A percentile compares a stretch with the other conserved stretches of the same genome.
Conservation (phyloP, 192 early-diverging fungal genomes). For the Gamsiella multidivaricata region DNA sequence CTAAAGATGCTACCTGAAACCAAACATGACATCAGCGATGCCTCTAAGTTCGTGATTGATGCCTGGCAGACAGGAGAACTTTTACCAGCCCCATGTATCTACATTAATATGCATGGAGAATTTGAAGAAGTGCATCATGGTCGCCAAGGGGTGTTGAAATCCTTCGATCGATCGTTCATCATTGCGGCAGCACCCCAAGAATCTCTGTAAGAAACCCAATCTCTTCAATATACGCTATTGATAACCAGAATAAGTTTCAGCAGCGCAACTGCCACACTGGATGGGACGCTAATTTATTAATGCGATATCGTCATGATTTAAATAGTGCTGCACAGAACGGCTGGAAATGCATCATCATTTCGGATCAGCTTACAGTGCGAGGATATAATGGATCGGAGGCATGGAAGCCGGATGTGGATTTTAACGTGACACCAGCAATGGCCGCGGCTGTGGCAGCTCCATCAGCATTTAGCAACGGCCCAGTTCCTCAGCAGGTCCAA, state of each 20-base stretch:
- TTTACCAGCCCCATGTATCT: slow-evolving; percentile 38
- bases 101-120: slow-evolving; percentile 45
- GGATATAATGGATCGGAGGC: slow-evolving; percentile 39
- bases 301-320: background rate
- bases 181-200: slow-evolving; percentile 55
- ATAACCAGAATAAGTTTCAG: too few species aligned
- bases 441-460: slow-evolving; percentile 1
- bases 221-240: too few species aligned
- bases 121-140: slow-evolving; percentile 17
- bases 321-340: slow-evolving; percentile 28
- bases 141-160: slow-evolving; percentile 9
- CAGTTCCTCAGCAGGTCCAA: background rate
- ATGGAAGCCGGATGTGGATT: slow-evolving; percentile 26
- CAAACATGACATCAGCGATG: slow-evolving; percentile 53
- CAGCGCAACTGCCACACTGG: too few species aligned
- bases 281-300: too few species aligned
- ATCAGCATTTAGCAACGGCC: background rate
- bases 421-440: slow-evolving; percentile 6
- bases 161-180: slow-evolving; percentile 61
- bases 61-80: slow-evolving; percentile 61
- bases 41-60: slow-evolving; percentile 55
- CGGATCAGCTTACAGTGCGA: slow-evolving; percentile 31
- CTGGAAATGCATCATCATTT: slow-evolving; percentile 47
- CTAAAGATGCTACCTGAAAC: slow-evolving; percentile 50
- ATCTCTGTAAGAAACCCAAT: slow-evolving; percentile 41